These are phyloP conservation scores for Xylaria sp. DNA, from an alignment of 2,329 filamentous ascomycete species.

Conservation along the genomic window DNA sequence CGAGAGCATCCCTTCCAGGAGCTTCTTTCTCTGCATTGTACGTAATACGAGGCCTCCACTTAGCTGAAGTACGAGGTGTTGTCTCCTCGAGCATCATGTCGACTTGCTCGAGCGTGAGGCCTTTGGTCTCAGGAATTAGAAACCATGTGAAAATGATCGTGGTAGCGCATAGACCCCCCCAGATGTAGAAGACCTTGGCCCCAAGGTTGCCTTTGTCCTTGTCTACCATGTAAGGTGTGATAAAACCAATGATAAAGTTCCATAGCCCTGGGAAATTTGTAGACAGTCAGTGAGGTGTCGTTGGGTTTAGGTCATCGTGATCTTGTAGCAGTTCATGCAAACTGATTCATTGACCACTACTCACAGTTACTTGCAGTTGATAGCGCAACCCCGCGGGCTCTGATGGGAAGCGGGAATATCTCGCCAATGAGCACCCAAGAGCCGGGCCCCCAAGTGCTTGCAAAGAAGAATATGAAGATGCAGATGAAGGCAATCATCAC, in stretches of 20 bases:
- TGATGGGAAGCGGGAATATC: slow-evolving; percentile 89
- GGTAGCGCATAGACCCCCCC: slow-evolving; percentile 73
- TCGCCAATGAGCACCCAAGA: slow-evolving; percentile 88
- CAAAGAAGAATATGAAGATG: slow-evolving; percentile 95
- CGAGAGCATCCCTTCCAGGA: background rate
- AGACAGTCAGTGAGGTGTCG: background rate
- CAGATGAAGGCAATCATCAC: slow-evolving; percentile 88
- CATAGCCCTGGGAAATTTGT: slow-evolving; percentile 65
- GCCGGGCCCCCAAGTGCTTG: slow-evolving; percentile 83
- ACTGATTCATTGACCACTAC: background rate
- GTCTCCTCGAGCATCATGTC: slow-evolving; percentile 91
- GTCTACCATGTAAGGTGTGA: slow-evolving; percentile 78
- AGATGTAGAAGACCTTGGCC: slow-evolving; percentile 79
- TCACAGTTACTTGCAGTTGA: slow-evolving; percentile 87
- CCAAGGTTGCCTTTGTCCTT: slow-evolving; percentile 71
- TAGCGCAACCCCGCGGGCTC: slow-evolving; percentile 85
- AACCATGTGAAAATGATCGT: slow-evolving; percentile 76
- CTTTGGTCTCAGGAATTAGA: slow-evolving; percentile 79
- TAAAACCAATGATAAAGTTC: slow-evolving; percentile 78
- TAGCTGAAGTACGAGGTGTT: slow-evolving; percentile 78
- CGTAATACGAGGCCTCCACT: slow-evolving; percentile 78
- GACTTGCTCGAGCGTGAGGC: slow-evolving; percentile 81
- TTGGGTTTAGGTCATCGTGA: background rate
- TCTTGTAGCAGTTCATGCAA: background rate
- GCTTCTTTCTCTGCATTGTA: slow-evolving; percentile 68